Percentiles rank a stretch among this genome's conserved stretches.
These are phyloP conservation scores for Cornus controversa DNA, from an alignment of 148 eudicot species.

Conservation along the genomic window DNA sequence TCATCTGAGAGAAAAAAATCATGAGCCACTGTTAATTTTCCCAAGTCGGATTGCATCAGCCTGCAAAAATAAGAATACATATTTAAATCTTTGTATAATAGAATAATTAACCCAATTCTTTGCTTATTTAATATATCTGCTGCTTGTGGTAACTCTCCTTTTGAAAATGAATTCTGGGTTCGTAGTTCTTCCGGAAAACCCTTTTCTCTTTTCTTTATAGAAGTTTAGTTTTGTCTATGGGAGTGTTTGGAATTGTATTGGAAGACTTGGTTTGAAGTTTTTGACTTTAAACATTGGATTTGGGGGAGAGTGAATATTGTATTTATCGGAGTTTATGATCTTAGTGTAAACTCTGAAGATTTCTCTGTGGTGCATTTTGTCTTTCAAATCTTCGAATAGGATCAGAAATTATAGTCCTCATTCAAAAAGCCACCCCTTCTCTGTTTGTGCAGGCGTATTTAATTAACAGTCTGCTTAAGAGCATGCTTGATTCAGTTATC, in stretches of 20 bases:
- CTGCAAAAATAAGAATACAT: constrained; percentile 15
- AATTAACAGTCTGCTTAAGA: too few species aligned
- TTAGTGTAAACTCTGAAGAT: too few species aligned
- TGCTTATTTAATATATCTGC: background rate
- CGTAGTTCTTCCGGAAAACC: background rate
- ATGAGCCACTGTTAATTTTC: constrained; percentile 5
- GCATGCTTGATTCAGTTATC: too few species aligned
- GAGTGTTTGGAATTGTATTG: constrained; percentile 2
- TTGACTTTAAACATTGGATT: background rate
- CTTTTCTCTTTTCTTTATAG: background rate
- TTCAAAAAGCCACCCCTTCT: too few species aligned
- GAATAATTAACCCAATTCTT: background rate
- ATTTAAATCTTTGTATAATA: constrained; percentile 18
- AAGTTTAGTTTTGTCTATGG: background rate
- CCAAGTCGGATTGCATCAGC: constrained; percentile 9
- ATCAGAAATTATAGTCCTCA: too few species aligned
- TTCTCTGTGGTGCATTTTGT: too few species aligned
- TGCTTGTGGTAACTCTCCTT: constrained; percentile 11
- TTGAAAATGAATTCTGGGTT: background rate
- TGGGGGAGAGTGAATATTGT: background rate
- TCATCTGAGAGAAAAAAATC: constrained; percentile 20
- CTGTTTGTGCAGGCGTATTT: too few species aligned
- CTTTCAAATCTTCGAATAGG: too few species aligned
- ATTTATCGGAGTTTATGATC: background rate
- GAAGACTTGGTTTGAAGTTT: constrained; percentile 1